Evolutionary conservation across 805 yeast species (phyloP), one percentile per base, ranked within the genome.

Genomic region (Starmerella etchellsii): DNA sequence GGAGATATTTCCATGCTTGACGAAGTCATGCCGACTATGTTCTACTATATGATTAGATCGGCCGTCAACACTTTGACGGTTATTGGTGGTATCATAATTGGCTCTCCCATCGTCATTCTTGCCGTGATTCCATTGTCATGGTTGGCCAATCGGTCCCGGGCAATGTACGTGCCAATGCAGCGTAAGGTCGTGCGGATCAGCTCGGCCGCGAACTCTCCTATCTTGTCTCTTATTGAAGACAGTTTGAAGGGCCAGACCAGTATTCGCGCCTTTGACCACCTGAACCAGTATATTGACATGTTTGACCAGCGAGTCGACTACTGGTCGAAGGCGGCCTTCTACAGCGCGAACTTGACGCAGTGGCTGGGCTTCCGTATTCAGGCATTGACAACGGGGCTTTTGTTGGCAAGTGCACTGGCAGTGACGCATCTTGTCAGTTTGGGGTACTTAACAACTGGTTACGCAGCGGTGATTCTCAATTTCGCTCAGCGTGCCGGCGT

Each of bases 331-430:
- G 36, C 45, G 0, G 76, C 72, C 49, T 87, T 82, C 62, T 85
- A 94, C 30, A 69, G 87, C 11, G 73, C 79, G 40, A 81, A 79
- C 56, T 76, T 91, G 8, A 82, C 82, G 57, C 75, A 95, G 66
- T 87, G 97, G 97, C 70, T 87, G 43, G 87, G 94, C 15, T 87
- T 81, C 32, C 70, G 97, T 57, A 67, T 87, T 46, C 95, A 85
- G 59, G 74, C 78, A 40, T 67, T 87, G 54, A 94, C 95, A 18
- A 78, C 95, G 2, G 51, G 82, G 26, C 76, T 87, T 41, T 82
- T 83, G 51, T 67, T 84, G 43, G 77, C 80, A 27, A 76, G 95
- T 7, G 78, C 94, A 8, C 76, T 83, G 8, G 69, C 83, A 51
- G 70, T 88, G 33, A 76, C 82, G 32, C 57, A 75, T 44, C 70